Base-by-base conservation (phyloP, 208 protist species). In the Acanthamoeba culbertsoni region DNA sequence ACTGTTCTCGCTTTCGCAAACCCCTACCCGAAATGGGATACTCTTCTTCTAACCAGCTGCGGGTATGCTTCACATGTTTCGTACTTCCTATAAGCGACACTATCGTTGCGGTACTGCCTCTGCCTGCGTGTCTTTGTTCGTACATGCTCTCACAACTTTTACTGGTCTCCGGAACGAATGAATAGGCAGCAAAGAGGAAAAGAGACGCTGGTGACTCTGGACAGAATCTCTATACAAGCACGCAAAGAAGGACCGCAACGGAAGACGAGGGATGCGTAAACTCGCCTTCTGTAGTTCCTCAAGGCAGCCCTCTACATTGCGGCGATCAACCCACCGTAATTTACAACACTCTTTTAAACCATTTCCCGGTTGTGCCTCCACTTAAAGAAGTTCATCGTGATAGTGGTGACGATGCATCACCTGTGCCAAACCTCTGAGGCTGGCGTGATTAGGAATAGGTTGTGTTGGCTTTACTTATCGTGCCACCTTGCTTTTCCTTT, bases 21-120 rank as follows among this genome's bases (percentile, higher is more conserved):
- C 23, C 8, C 3, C 45, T 88, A 26, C 79, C 79, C 3, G 79
- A 88, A 46, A 88, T 88, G 79, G 79, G 79, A 10, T 88, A 88
- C 79, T 88, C 79, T 12, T 23, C 53, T 16, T 88, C 79, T n/a
- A 65, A 33, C 45, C 31, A 40, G 79, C 79, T 65, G 10, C 79
- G 79, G 31, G 79, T 88, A 2, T 88, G 79, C 10, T 88, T 88
- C 79, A 65, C 48, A 23, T 88, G 79, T 46, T 88, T n/a, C 37
- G 79, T 33, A 7, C 45, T 65, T 18, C 79, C 79, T 31, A 46
- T 88, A 16, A 62, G 31, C 18, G 53, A 88, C 33, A 46, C 79
- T 31, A 88, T 88, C 28, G 37, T 20, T n/a, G 79, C 45, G 3
- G 79, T 88, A 88, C 45, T 8, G 26, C n/a, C 7, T 33, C 8